Evolutionary conservation across 805 yeast species (phyloP).

Genomic region (Zygosaccharomyces kombuchaensis): DNA sequence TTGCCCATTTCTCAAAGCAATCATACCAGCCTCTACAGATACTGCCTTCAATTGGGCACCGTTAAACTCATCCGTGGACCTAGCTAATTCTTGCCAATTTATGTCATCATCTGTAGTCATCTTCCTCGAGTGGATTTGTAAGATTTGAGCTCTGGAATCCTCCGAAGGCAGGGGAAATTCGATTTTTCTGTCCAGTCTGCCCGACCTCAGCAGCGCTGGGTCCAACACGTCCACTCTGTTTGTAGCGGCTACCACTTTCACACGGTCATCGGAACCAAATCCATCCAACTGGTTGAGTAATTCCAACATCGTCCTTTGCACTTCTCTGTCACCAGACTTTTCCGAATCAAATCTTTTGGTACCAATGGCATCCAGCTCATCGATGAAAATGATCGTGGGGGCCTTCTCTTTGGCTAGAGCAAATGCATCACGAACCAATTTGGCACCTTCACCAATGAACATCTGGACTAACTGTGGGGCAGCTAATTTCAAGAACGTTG

Average conservation of each 20-base stretch:
- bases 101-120: slow-evolving; percentile 89
- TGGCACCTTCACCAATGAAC: slow-evolving; percentile 99
- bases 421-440: slow-evolving; percentile 94
- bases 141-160: slow-evolving; percentile 93
- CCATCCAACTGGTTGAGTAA: slow-evolving; percentile 96
- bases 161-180: slow-evolving; percentile 98
- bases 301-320: slow-evolving; percentile 98
- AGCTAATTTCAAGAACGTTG: slow-evolving; percentile 91
- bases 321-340: slow-evolving; percentile 96
- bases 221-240: slow-evolving; percentile 96
- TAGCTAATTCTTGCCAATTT: slow-evolving; percentile 97
- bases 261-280: slow-evolving; percentile 94
- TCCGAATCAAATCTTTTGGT: slow-evolving; percentile 97
- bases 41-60: slow-evolving; percentile 99
- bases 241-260: slow-evolving; percentile 96
- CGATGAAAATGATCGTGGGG: slow-evolving; percentile 95
- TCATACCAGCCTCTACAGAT: slow-evolving; percentile 99
- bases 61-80: slow-evolving; percentile 97
- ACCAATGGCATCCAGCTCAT: slow-evolving; percentile 98
- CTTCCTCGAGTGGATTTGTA: slow-evolving; percentile 95
- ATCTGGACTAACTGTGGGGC: slow-evolving; percentile 98
- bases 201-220: slow-evolving; percentile 97
- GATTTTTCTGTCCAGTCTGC: slow-evolving; percentile 95
- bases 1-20: slow-evolving; percentile 94
- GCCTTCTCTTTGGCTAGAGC: slow-evolving; percentile 97